A percentile compares a stretch with the other conserved stretches of the same genome.
These are phyloP conservation scores for Cladophialophora yegresii DNA, from an alignment of 2,329 filamentous ascomycete species.

Conservation along the genomic window DNA sequence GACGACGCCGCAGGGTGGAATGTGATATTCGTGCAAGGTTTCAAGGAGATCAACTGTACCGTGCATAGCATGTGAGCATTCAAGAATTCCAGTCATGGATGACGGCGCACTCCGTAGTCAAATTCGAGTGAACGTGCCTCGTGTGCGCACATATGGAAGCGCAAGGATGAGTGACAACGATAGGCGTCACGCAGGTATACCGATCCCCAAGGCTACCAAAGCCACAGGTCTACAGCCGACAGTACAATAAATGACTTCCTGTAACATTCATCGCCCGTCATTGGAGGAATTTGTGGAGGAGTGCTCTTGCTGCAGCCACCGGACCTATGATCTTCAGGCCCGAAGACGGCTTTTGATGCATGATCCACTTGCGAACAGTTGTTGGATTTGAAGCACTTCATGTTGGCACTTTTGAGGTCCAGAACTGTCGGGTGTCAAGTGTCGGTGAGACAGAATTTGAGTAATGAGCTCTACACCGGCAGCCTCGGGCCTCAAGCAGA, in stretches of 20 bases:
- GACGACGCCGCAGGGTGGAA: background rate
- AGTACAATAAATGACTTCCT: background rate
- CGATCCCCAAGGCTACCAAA: background rate
- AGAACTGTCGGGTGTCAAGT: background rate
- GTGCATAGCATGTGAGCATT: background rate
- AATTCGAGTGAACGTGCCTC: background rate
- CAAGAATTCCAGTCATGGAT: background rate
- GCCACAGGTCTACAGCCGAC: background rate
- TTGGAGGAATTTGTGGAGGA: background rate
- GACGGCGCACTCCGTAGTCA: background rate
- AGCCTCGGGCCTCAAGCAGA: background rate
- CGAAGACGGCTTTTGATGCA: background rate
- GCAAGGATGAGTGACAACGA: background rate
- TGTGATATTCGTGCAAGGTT: background rate
- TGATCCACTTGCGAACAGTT: background rate
- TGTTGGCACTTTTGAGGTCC: background rate
- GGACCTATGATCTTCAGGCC: slow-evolving; percentile 9
- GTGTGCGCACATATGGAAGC: no score
- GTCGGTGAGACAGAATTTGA: slow-evolving; percentile 15
- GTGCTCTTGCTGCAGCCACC: slow-evolving; percentile 4
- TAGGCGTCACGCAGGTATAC: background rate
- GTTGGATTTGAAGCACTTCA: slow-evolving; percentile 10
- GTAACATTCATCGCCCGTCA: background rate
- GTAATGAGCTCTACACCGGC: slow-evolving; percentile 4
- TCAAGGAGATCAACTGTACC: background rate